These are phyloP conservation scores for Scorias spongiosa DNA, from an alignment of 2,329 filamentous ascomycete species.

Conservation along the genomic window DNA sequence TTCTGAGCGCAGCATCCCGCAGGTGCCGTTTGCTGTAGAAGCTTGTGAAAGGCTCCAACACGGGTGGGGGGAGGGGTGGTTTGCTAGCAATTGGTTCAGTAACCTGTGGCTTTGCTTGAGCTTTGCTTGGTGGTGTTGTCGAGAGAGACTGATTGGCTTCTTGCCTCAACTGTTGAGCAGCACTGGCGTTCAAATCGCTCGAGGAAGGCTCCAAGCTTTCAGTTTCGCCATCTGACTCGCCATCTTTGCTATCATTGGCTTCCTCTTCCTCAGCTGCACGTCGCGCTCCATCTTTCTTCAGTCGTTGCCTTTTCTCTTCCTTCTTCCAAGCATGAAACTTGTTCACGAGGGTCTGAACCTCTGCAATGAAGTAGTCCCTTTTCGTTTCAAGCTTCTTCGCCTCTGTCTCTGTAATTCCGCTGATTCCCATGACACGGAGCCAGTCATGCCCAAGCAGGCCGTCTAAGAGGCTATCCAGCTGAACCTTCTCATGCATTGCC, in stretches of 20 bases:
- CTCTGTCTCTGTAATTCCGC: conserved; percentile 65
- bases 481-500: conserved; percentile 50
- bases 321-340: conserved; percentile 83
- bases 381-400: conserved; percentile 80
- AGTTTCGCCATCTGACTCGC: conserved; percentile 21
- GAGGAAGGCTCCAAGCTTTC: conserved; percentile 40
- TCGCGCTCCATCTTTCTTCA: conserved; percentile 49
- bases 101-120: background rate
- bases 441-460: conserved; percentile 84
- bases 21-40: conserved; percentile 73
- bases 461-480: conserved; percentile 55
- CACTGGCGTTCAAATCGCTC: conserved; percentile 54
- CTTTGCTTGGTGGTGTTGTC: conserved; percentile 1
- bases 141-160: conserved; percentile 45
- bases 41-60: conserved; percentile 46
- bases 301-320: conserved; percentile 71
- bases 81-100: background rate
- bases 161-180: conserved; percentile 60
- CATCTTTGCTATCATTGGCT: conserved; percentile 20
- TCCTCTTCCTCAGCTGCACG: conserved; percentile 33
- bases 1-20: conserved; percentile 63
- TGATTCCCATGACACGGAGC: conserved; percentile 83
- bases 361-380: conserved; percentile 67
- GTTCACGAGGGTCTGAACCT: conserved; percentile 65
- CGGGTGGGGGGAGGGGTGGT: conserved; percentile 29